These are phyloP conservation scores for Pharus latifolius DNA, from an alignment of 176 grass and related monocot species.

Conservation along the genomic window DNA sequence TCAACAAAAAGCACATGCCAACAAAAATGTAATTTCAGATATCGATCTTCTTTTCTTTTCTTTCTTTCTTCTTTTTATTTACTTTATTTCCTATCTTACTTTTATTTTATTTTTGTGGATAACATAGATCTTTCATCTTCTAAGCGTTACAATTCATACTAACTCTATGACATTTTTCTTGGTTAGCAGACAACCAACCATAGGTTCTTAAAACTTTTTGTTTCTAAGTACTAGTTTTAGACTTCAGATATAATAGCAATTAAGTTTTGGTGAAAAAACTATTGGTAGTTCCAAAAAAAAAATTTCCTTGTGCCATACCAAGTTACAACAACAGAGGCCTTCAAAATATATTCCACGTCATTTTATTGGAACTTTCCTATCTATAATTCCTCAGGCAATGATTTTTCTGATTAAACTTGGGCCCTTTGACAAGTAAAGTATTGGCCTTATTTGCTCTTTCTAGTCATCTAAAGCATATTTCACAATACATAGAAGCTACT, in stretches of 20 bases:
- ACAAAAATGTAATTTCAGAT: too few relatives aligned
- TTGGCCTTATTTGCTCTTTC: neutral
- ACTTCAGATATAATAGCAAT: too few relatives aligned
- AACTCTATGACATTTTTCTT: neutral
- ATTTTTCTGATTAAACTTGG: slow-evolving; percentile 12
- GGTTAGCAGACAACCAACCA: neutral
- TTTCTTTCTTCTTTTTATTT: too few relatives aligned
- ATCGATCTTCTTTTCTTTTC: too few relatives aligned
- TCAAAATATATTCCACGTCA: neutral
- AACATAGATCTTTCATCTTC: too few relatives aligned
- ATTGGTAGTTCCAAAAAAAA: too few relatives aligned
- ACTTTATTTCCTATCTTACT: too few relatives aligned
- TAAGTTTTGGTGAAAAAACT: too few relatives aligned
- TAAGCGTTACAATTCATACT: too few relatives aligned
- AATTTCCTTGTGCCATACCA: neutral
- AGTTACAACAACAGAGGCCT: neutral
- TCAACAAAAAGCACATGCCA: neutral
- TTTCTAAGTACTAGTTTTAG: neutral
- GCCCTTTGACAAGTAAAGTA: neutral
- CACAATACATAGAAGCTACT: neutral
- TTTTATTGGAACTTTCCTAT: neutral
- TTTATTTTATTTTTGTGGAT: too few relatives aligned
- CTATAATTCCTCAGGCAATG: neutral
- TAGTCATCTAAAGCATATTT: neutral
- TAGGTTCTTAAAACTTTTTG: neutral